phyloP scores from a whole-genome alignment of 345 rosid species.

The Brassica nigra region DNA sequence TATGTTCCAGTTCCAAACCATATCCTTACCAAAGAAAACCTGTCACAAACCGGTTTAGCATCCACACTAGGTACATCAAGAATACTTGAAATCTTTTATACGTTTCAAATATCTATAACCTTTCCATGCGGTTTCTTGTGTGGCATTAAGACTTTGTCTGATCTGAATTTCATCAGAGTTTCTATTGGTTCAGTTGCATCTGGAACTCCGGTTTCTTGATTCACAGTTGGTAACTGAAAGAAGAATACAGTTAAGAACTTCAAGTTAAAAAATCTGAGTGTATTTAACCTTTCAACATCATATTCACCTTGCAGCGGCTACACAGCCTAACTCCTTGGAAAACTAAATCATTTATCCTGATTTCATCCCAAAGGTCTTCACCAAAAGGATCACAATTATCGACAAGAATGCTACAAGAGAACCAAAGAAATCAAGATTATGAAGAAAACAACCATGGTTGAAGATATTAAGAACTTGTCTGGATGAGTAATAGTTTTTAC shows the following conservation, averaged over 20 bases:
- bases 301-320: constrained; percentile 82
- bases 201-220: constrained; percentile 68
- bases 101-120: constrained; percentile 47
- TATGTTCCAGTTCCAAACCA: constrained; percentile 60
- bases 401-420: constrained; percentile 62
- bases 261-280: neutral
- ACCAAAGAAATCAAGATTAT: neutral
- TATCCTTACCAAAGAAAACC: constrained; percentile 83
- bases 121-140: constrained; percentile 61
- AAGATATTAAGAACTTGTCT: neutral
- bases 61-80: neutral
- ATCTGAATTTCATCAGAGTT: constrained; percentile 63
- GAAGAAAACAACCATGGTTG: neutral
- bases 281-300: neutral
- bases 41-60: constrained; percentile 33
- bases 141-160: constrained; percentile 73
- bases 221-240: constrained; percentile 69
- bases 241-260: neutral
- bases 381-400: constrained; percentile 74
- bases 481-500: constrained; percentile 37
- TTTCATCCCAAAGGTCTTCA: constrained; percentile 86
- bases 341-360: constrained; percentile 52
- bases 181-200: constrained; percentile 66
- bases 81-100: neutral
- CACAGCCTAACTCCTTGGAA: constrained; percentile 77